These are phyloP conservation scores for Neurospora sp. DNA, from an alignment of 495 filamentous ascomycete species.

Conservation along the genomic window DNA sequence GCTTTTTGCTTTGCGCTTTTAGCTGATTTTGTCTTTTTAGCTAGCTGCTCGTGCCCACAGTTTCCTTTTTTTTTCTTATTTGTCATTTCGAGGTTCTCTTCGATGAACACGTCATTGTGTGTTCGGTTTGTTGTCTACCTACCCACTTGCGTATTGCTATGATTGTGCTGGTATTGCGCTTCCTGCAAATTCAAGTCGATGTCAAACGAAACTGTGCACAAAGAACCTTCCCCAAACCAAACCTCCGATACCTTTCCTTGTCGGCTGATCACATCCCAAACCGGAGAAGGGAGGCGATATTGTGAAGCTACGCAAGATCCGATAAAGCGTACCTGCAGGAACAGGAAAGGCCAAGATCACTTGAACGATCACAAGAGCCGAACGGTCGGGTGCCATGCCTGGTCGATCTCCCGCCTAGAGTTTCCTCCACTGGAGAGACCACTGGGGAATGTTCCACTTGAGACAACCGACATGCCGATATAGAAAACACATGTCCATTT, in stretches of 20 bases:
- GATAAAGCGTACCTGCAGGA: not conserved
- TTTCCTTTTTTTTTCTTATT: too few relatives aligned
- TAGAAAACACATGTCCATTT: too few relatives aligned
- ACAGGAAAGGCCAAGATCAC: not conserved
- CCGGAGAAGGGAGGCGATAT: not conserved
- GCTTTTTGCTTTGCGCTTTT: not conserved
- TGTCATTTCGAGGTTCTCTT: too few relatives aligned
- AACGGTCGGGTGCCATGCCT: not conserved
- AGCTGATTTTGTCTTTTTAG: too few relatives aligned
- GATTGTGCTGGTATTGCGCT: too few relatives aligned
- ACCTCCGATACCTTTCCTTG: not conserved
- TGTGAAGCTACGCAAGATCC: not conserved
- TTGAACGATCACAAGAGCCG: not conserved
- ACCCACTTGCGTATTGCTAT: too few relatives aligned
- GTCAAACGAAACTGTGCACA: not conserved
- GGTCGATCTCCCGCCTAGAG: not conserved
- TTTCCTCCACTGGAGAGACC: not conserved
- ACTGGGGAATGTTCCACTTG: not conserved
- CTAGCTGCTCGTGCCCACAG: too few relatives aligned
- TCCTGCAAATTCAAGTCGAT: not conserved
- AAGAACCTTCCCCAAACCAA: not conserved
- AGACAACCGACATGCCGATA: not conserved
- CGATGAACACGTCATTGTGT: too few relatives aligned
- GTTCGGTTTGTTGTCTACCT: too few relatives aligned
- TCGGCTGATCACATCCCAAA: not conserved